Evolutionary conservation across 148 eudicot genomes (phyloP).

Genomic region (Persicaria maculosa): DNA sequence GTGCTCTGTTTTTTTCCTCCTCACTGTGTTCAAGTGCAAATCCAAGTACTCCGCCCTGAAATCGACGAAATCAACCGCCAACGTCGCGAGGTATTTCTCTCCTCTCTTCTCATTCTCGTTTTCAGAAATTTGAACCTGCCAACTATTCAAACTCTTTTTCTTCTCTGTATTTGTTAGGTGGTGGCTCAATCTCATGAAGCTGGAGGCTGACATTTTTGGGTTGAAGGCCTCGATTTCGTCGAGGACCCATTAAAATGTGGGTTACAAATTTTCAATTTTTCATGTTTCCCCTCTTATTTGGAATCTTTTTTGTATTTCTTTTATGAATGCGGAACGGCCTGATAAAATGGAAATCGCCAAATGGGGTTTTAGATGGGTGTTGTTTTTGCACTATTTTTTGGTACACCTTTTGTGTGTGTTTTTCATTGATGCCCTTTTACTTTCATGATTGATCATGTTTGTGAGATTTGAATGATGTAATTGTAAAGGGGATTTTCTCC

Average conservation of each 20-base stretch:
- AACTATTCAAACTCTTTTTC: no score
- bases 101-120: no score
- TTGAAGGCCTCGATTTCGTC: background rate
- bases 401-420: background rate
- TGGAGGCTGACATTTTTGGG: background rate
- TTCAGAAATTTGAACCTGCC: no score
- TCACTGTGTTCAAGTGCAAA: no score
- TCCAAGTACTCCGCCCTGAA: no score
- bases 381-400: background rate
- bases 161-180: no score
- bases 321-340: background rate
- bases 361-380: constrained; percentile 3
- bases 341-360: background rate
- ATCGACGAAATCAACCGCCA: no score
- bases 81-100: no score
- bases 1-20: no score
- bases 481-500: constrained; percentile 4
- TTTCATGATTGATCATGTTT: constrained; percentile 1
- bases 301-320: background rate
- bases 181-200: no score
- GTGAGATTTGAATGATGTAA: constrained; percentile 2
- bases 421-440: background rate
- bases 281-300: background rate
- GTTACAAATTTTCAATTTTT: background rate
- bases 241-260: constrained; percentile 6